Evolutionary conservation across 148 eudicot genomes (phyloP), one percentile per base, ranked within the genome.

Genomic region (Persicaria maculosa): DNA sequence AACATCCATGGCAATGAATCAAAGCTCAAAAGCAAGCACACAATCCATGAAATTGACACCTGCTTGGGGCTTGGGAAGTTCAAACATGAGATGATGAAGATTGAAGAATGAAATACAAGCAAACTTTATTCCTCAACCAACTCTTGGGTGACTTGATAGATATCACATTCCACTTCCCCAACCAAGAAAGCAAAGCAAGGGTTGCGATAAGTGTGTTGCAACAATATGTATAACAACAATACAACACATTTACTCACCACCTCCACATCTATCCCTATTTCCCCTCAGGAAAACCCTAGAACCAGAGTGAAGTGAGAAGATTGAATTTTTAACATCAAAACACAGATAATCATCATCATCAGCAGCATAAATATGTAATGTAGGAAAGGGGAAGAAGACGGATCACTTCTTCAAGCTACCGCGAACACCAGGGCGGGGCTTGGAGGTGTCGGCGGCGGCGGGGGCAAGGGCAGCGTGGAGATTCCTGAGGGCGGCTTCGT

Each of bases 341-440:
- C 1, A 55, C 16, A 4, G 5, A 54, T n/a, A 8, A 17, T 55
- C 25, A 55, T 55, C 61, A 17, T 55, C 22, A 12, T 31, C 40
- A 31, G 1, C 9, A n/a, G 17, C 61, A 55, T n/a, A n/a, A n/a
- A n/a, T 5, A 16, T 48, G 12, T 55, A 6, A 55, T 2, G 9
- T 6, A 55, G 20, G 9, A 8, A 4, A 8, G 7, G 19, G 6
- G 22, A 55, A 9, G 36, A 9, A 5, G 8, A 65, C 9, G 43
- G 9, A 4, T 80, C 79, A 85, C 81, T 92, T 92, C 86, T 92
- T 90, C 17, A 88, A 40, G 81, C 97, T 92, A 0, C 96, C 97
- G 5, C 97, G 91, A 72, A 90, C 46, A 0, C 97, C 93, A 5
- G 96, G 93, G 50, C 79, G 80, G 1, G 88, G 78, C 83, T 84